Evolutionary conservation across 2,329 filamentous ascomycete genomes (phyloP).

Genomic region (Talaromyces marneffei): DNA sequence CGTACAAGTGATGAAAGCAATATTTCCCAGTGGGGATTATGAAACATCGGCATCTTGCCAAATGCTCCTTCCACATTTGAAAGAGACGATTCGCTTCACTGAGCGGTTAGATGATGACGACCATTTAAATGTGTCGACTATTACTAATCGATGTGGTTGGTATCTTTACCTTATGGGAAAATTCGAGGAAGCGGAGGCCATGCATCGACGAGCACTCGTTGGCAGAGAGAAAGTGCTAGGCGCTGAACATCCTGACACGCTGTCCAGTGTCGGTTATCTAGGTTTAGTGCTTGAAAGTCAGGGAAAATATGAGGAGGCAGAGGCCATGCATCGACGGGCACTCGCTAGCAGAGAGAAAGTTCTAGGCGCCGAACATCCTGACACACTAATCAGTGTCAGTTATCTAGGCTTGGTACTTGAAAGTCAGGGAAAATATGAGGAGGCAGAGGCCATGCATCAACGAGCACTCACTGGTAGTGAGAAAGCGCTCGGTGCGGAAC

Average conservation of each 20-base stretch:
- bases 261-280: conserved; percentile 18
- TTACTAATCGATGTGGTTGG: conserved; percentile 3
- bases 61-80: not conserved
- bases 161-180: conserved; percentile 10
- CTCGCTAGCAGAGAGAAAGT: conserved; percentile 14
- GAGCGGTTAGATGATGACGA: not conserved
- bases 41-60: conserved; percentile 22
- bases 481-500: not conserved
- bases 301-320: conserved; percentile 18
- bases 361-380: not conserved
- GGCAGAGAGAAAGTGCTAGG: conserved; percentile 10
- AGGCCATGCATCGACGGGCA: conserved; percentile 17
- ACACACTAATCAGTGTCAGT: too few relatives aligned
- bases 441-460: not conserved
- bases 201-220: conserved; percentile 12
- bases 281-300: conserved; percentile 14
- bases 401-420: too few relatives aligned
- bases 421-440: not conserved
- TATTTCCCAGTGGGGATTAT: conserved; percentile 20
- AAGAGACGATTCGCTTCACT: not conserved
- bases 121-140: not conserved
- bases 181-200: conserved; percentile 5
- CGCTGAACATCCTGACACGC: conserved; percentile 19
- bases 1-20: conserved; percentile 9
- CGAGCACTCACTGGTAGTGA: not conserved